Conservation (phyloP, 225 moss, liverwort and hornwort species). For the Lunularia cruciata region DNA sequence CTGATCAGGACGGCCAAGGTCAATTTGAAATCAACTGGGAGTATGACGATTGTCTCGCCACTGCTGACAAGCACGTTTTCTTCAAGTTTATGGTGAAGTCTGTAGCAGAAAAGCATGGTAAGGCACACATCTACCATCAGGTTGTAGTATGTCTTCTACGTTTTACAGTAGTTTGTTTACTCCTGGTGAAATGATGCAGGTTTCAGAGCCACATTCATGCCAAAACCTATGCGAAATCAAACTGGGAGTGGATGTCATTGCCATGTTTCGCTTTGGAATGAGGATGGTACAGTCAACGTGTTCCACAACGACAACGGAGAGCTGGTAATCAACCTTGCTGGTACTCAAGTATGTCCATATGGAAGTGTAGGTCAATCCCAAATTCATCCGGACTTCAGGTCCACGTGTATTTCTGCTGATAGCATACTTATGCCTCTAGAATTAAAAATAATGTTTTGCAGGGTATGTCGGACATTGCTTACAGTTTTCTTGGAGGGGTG, state of each 20-base stretch:
- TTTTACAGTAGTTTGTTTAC: not conserved
- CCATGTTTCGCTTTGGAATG: constrained; percentile 82
- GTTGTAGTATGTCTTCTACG: not conserved
- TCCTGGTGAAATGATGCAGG: constrained; percentile 36
- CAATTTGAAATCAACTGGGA: constrained; percentile 98
- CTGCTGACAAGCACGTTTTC: constrained; percentile 86
- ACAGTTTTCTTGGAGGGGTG: constrained; percentile 74
- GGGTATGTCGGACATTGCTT: constrained; percentile 70
- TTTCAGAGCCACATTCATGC: constrained; percentile 90
- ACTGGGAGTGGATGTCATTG: constrained; percentile 93
- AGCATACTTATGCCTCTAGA: too few relatives aligned
- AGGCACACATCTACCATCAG: constrained; percentile 14
- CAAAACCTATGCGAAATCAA: constrained; percentile 77
- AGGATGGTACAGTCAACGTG: constrained; percentile 45
- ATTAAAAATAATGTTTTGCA: too few relatives aligned
- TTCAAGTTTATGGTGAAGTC: constrained; percentile 98
- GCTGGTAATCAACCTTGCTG: constrained; percentile 41
- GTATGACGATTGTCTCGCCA: constrained; percentile 79
- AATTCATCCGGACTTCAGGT: too few relatives aligned
- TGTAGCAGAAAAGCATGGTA: constrained; percentile 84
- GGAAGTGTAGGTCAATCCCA: too few relatives aligned
- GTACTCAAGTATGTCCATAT: too few relatives aligned
- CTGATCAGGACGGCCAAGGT: constrained; percentile 75
- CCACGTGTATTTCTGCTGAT: too few relatives aligned
- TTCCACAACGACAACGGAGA: constrained; percentile 52